A percentile compares a stretch with the other conserved stretches of the same genome.
These are phyloP conservation scores for Comarum palustre DNA, from an alignment of 306 rosid genomes.

Conservation along the genomic window DNA sequence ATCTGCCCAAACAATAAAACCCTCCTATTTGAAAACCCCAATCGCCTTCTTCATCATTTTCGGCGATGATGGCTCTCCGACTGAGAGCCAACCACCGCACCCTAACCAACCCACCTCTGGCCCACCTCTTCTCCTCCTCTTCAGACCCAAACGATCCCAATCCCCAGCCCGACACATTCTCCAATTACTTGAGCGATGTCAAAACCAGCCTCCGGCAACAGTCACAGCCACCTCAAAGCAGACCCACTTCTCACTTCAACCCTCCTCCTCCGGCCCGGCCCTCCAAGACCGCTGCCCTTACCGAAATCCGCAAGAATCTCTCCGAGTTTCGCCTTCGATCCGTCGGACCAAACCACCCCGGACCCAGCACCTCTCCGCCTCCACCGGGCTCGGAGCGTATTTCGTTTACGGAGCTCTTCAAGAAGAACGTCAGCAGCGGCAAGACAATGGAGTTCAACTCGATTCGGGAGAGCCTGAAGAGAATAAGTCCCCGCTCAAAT, in stretches of 20 bases:
- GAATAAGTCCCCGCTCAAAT: neutral
- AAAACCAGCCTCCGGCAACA: conserved; percentile 33
- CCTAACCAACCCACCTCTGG: conserved; percentile 28
- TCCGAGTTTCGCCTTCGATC: conserved; percentile 30
- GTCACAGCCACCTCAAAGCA: conserved; percentile 8
- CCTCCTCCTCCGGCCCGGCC: conserved; percentile 6
- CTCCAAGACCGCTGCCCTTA: conserved; percentile 5
- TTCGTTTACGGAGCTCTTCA: conserved; percentile 41
- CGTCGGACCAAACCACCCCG: neutral
- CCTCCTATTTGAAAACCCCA: neutral
- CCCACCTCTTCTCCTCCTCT: conserved; percentile 44
- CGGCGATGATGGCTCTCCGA: conserved; percentile 42
- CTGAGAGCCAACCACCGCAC: conserved; percentile 30
- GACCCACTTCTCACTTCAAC: conserved; percentile 1
- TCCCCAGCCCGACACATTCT: conserved; percentile 17
- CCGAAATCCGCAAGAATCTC: conserved; percentile 43
- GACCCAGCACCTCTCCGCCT: neutral
- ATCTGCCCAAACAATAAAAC: too few relatives aligned
- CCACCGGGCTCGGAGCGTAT: neutral
- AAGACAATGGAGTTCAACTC: neutral
- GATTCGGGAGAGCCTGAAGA: conserved; percentile 37
- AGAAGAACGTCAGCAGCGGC: neutral
- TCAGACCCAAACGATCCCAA: conserved; percentile 18
- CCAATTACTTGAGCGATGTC: conserved; percentile 40
- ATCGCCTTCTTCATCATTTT: neutral